Conservation (phyloP, 2,329 filamentous ascomycete genomes). For the Eutypa lata region DNA sequence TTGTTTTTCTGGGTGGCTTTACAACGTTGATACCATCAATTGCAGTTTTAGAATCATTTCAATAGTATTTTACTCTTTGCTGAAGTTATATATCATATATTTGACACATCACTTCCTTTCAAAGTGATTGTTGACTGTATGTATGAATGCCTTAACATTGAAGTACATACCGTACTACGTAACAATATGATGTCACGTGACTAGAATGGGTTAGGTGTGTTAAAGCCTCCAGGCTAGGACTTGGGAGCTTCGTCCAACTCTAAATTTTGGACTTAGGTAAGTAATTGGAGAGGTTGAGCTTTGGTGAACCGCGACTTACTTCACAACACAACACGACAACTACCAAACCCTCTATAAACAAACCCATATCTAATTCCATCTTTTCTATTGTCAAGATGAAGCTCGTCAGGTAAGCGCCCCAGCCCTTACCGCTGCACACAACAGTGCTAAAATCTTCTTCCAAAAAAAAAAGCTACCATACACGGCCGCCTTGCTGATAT, state of each 20-base stretch:
- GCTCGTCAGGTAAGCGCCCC: conserved; percentile 79
- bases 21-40: neutral
- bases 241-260: too few species aligned
- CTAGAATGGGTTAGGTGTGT: neutral
- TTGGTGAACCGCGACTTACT: conserved; percentile 5
- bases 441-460: conserved; percentile 40
- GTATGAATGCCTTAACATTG: too few species aligned
- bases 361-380: conserved; percentile 1
- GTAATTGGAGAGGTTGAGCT: too few species aligned
- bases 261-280: too few species aligned
- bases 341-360: conserved; percentile 1
- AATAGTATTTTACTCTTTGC: too few species aligned
- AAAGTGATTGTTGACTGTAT: too few species aligned
- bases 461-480: conserved; percentile 35
- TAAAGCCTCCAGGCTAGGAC: too few species aligned
- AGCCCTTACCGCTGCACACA: conserved; percentile 28
- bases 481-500: conserved; percentile 28
- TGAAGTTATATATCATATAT: too few species aligned
- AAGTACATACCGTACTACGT: too few species aligned
- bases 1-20: neutral
- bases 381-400: conserved; percentile 66
- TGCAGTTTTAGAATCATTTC: neutral
- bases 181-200: neutral
- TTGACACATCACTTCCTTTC: too few species aligned
- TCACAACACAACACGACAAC: neutral